A percentile compares a stretch with the other conserved stretches of the same genome.
These are phyloP conservation scores for Wallacemonas sp. DNA, from an alignment of 208 protist genomes.

Conservation along the genomic window DNA sequence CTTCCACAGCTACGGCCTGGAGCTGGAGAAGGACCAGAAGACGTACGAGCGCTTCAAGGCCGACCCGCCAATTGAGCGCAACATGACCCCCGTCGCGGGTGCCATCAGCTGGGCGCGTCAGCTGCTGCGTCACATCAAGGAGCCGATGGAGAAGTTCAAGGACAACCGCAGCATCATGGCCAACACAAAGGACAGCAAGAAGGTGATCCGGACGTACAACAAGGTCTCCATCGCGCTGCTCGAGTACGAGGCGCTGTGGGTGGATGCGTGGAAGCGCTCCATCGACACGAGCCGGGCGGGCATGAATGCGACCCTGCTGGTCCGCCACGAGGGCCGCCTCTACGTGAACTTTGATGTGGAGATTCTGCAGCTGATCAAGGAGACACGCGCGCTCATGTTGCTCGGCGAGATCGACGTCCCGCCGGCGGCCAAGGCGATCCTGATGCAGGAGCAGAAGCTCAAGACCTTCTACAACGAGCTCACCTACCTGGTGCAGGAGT, in stretches of 20 bases:
- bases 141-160: slow-evolving; percentile 96
- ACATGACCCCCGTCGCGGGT: slow-evolving; percentile 95
- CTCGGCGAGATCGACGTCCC: slow-evolving; percentile 94
- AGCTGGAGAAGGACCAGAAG: slow-evolving; percentile 96
- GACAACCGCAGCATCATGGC: slow-evolving; percentile 93
- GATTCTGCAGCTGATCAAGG: slow-evolving; percentile 97
- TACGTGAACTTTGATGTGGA: slow-evolving; percentile 98
- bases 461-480: slow-evolving; percentile 96
- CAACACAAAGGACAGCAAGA: slow-evolving; percentile 95
- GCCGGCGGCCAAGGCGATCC: slow-evolving; percentile 78
- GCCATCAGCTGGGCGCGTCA: slow-evolving; percentile 96
- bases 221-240: slow-evolving; percentile 93
- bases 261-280: slow-evolving; percentile 94
- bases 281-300: slow-evolving; percentile 93
- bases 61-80: slow-evolving; percentile 93
- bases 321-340: slow-evolving; percentile 93
- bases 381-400: slow-evolving; percentile 94
- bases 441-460: slow-evolving; percentile 95
- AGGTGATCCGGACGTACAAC: slow-evolving; percentile 97
- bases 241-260: slow-evolving; percentile 96
- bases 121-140: slow-evolving; percentile 96
- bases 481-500: slow-evolving; percentile 88
- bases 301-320: slow-evolving; percentile 96
- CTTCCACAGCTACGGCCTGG: slow-evolving; percentile 95
- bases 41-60: slow-evolving; percentile 96